Evolutionary conservation across 2,329 filamentous ascomycete genomes (phyloP), one percentile per base, ranked within the genome.

Genomic region (Epichloe sibirici): DNA sequence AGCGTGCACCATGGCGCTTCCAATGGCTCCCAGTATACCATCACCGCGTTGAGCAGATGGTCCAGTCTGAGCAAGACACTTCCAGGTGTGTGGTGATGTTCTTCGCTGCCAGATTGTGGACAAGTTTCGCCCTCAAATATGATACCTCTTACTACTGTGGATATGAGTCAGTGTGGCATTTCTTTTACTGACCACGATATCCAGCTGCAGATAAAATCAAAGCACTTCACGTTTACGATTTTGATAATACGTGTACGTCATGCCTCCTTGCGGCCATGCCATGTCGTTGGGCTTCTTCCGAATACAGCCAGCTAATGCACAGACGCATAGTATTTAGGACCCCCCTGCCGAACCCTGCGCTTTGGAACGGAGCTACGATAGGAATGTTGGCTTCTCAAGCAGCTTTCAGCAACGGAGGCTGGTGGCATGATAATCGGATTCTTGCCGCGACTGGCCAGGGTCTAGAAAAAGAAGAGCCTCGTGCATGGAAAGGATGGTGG

Each of bases 341-440:
- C 13, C 93, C 93, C 93, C 73, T 95, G 1, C 93, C 93, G 1
- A 97, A 96, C 63, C 81, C 83, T 3, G 85, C 89, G 59, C 68
- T 98, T 63, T 98, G 93, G 93, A 86, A 85, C 58, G 79, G 80
- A 1, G 74, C 77, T 35, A 91, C 89, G 0, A 81, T 95, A 48
- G 88, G 89, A 47, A 77, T 83, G 55, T 75, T 98, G 11, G 82
- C 86, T 55, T 83, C 77, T 46, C 83, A 86, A 58, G 86, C 94
- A 58, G 76, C 79, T 50, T 88, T 97, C 60, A 73, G 82, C 56
- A 86, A 85, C 59, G 91, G 90, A 58, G 90, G 91, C 57, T 98
- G 93, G 93, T 98, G 93, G 93, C 93, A 98, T 69, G 90, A 97
- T 64, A 79, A 82, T 44, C 82, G 81, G 57, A 90, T 98, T 56